Evolutionary conservation across 345 rosid genomes (phyloP).

Genomic region (Odontarrhena argentea): DNA sequence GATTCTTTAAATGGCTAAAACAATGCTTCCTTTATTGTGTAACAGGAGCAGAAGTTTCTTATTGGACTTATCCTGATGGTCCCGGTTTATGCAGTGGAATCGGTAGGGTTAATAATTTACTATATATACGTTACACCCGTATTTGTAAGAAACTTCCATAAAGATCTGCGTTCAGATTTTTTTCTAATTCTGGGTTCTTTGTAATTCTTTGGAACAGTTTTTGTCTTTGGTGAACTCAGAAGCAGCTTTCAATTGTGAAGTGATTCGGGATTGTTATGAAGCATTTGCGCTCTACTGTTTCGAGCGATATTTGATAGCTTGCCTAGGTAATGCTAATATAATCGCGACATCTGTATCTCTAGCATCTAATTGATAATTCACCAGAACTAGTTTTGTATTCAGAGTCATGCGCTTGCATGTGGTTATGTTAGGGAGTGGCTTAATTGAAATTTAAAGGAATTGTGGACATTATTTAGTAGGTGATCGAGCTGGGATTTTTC

Average conservation of each 20-base stretch:
- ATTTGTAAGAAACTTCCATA: neutral
- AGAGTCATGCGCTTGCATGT: neutral
- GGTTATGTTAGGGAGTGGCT: conserved; percentile 13
- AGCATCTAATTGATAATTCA: conserved; percentile 14
- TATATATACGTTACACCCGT: conserved; percentile 4
- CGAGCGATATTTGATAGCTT: conserved; percentile 97
- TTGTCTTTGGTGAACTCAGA: conserved; percentile 84
- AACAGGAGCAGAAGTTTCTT: conserved; percentile 98
- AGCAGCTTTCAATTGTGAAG: conserved; percentile 94
- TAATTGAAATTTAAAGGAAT: neutral
- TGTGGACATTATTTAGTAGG: neutral
- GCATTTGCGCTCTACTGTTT: conserved; percentile 99
- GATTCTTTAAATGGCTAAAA: conserved; percentile 13
- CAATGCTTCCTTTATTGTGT: conserved; percentile 22
- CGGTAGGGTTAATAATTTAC: conserved; percentile 56
- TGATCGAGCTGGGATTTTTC: neutral
- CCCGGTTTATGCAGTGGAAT: conserved; percentile 92
- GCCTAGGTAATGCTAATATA: conserved; percentile 67
- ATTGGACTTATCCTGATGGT: conserved; percentile 97
- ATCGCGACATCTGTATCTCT: neutral
- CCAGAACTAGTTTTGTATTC: neutral
- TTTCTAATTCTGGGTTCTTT: conserved; percentile 28
- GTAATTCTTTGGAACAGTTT: conserved; percentile 59
- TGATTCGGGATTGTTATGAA: conserved; percentile 96
- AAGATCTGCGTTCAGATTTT: neutral